A percentile compares a stretch with the other conserved stretches of the same genome.
Conservation (phyloP, 192 early-diverging fungal species). For the Backusella parvicylindrica region DNA sequence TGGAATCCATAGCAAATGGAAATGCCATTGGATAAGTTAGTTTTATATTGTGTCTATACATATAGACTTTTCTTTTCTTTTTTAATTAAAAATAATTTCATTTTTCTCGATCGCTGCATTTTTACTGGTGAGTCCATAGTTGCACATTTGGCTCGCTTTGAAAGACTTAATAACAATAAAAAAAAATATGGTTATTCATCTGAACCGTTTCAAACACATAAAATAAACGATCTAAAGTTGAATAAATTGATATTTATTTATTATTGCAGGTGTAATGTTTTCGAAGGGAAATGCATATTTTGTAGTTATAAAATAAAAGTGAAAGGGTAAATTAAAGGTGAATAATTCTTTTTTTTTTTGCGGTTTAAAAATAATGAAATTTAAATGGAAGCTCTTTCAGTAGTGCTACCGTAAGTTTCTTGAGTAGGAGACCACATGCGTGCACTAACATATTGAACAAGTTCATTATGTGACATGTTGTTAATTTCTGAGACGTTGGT, state of each 20-base stretch:
- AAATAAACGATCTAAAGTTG: background rate
- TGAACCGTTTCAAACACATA: too few relatives aligned
- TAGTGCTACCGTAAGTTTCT: background rate
- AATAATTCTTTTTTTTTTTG: background rate
- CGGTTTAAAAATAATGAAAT: background rate
- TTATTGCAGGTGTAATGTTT: background rate
- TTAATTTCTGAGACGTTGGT: background rate
- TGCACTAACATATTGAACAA: background rate
- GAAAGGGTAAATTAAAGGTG: background rate
- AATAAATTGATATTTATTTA: background rate
- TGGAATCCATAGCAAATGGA: too few relatives aligned
- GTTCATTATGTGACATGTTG: background rate
- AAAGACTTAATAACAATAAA: too few relatives aligned
- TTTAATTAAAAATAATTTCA: too few relatives aligned
- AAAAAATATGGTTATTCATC: too few relatives aligned
- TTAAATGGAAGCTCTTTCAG: background rate
- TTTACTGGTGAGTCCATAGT: too few relatives aligned
- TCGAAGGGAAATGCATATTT: background rate
- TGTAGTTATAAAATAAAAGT: background rate
- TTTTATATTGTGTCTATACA: too few relatives aligned
- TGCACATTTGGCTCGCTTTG: too few relatives aligned
- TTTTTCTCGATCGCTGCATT: too few relatives aligned
- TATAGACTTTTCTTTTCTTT: too few relatives aligned
- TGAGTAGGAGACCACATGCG: slow-evolving; percentile 11
- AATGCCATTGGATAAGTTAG: too few relatives aligned